Evolutionary conservation across 495 filamentous ascomycete species (phyloP), one percentile per base, ranked within the genome.

Genomic region (Penicillium subrubescens): DNA sequence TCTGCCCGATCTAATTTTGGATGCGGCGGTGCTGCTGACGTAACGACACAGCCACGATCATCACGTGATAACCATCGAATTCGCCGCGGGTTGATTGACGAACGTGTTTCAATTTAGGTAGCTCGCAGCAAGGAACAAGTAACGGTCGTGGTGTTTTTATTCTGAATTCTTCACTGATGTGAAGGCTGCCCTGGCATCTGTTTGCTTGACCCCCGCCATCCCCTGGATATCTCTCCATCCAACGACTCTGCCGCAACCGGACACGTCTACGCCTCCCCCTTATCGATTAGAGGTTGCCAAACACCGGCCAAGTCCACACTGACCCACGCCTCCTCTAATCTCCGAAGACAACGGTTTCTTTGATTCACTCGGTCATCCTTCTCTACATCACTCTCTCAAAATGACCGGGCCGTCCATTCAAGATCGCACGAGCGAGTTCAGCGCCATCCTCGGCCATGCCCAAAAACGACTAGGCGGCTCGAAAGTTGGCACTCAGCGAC

Each of bases 381-480:
- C n/a, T 27, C 44, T 25, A 34, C 41, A 39, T 17, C 53, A 25
- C 15, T 31, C 34, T 29, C 43, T 51, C 70, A 76, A 56, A 62
- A 89, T 88, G 86, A 75, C 78, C 60, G 82, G 83, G 51, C 83
- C 86, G 21, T 93, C 92, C 48, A 97, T 98, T 78, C 96, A 99
- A 84, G 95, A 99, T 79, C 91, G 95, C 69, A 99, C 95, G 59
- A 84, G 84, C 73, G 95, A 99, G 81, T 99, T 99, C 81, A 90
- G 89, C 69, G 88, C 92, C 64, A 93, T 98, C 73, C 86, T 98
- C 54, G 83, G 84, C 21, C 92, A 93, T 70, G 91, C 91, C 60
- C 91, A 96, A 77, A 90, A 88, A 68, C 86, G 88, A 46, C 84
- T 90, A 60, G 83, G 86, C 15, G 79, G 87, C 1, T 86, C 83